Percentiles rank a stretch among this genome's conserved stretches.
These are phyloP conservation scores for Dioszegia hungarica DNA, from an alignment of 768 basidiomycete species.

Conservation along the genomic window DNA sequence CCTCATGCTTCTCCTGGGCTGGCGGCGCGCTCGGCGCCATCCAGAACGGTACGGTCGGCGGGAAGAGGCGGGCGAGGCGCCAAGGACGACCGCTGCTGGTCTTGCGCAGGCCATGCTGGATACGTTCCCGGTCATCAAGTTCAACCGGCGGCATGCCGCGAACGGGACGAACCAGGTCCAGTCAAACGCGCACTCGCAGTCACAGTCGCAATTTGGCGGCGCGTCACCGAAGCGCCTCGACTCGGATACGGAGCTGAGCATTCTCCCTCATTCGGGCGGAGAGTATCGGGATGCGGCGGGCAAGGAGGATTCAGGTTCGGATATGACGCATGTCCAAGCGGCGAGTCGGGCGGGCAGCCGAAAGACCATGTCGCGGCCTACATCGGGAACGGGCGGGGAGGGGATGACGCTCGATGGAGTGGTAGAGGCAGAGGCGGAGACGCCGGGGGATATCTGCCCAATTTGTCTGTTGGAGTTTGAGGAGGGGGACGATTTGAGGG, in stretches of 20 bases:
- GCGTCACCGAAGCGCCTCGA: slow-evolving; percentile 5
- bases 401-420: not conserved
- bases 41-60: slow-evolving; percentile 83
- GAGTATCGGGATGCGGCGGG: too few relatives aligned
- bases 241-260: slow-evolving; percentile 1
- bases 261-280: not conserved
- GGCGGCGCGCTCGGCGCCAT: slow-evolving; percentile 73
- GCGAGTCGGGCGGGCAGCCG: not conserved
- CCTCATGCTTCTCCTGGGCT: slow-evolving; percentile 77
- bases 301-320: not conserved
- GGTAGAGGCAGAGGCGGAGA: not conserved
- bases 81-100: slow-evolving; percentile 67
- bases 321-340: not conserved
- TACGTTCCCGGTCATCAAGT: slow-evolving; percentile 91
- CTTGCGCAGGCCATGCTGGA: slow-evolving; percentile 89
- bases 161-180: too few relatives aligned
- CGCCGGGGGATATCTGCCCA: slow-evolving; percentile 71
- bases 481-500: slow-evolving; percentile 82
- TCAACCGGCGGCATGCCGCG: slow-evolving; percentile 44
- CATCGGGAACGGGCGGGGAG: not conserved
- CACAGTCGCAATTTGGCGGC: slow-evolving; percentile 3
- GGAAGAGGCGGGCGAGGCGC: slow-evolving; percentile 49
- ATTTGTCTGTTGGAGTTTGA: slow-evolving; percentile 94
- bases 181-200: too few relatives aligned
- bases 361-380: not conserved